Evolutionary conservation across 2,329 filamentous ascomycete genomes (phyloP).

Genomic region (Ceratocystis albifundus): DNA sequence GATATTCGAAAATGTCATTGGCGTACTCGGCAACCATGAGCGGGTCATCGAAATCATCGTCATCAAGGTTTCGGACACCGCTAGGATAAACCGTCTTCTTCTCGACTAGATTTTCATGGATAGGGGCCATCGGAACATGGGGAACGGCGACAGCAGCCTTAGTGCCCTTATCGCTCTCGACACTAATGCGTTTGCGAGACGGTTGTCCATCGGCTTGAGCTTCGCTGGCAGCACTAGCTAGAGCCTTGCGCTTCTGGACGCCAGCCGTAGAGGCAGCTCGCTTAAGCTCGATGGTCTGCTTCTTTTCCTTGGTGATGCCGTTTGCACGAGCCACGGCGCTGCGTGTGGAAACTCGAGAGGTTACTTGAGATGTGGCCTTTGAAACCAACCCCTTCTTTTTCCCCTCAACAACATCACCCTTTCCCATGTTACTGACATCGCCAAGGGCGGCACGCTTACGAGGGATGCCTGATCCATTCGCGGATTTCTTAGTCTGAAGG

Average conservation of each 20-base stretch:
- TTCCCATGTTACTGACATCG: conserved; percentile 91
- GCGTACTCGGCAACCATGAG: conserved; percentile 98
- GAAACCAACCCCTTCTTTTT: conserved; percentile 78
- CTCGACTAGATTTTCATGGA: conserved; percentile 25
- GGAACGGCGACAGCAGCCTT: conserved; percentile 21
- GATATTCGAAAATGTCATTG: conserved; percentile 92
- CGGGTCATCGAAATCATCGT: conserved; percentile 82
- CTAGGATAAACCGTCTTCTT: conserved; percentile 26
- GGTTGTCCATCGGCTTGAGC: conserved; percentile 36
- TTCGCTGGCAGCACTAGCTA: conserved; percentile 30
- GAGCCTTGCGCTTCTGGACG: conserved; percentile 58
- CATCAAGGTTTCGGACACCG: conserved; percentile 58
- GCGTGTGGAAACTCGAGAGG: conserved; percentile 55
- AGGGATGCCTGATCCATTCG: conserved; percentile 38
- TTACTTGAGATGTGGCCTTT: conserved; percentile 64
- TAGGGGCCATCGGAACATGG: conserved; percentile 25
- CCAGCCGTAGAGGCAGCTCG: conserved; percentile 61
- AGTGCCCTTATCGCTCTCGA: conserved; percentile 41
- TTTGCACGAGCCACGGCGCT: conserved; percentile 51
- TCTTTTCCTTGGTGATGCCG: conserved; percentile 60
- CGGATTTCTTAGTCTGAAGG: conserved; percentile 59
- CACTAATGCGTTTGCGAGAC: conserved; percentile 41
- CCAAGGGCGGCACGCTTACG: conserved; percentile 77
- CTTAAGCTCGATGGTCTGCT: conserved; percentile 50
- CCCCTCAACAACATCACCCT: conserved; percentile 56